Evolutionary conservation across 2,329 filamentous ascomycete species (phyloP), one percentile per base, ranked within the genome.

Genomic region (Fusarium sp.): DNA sequence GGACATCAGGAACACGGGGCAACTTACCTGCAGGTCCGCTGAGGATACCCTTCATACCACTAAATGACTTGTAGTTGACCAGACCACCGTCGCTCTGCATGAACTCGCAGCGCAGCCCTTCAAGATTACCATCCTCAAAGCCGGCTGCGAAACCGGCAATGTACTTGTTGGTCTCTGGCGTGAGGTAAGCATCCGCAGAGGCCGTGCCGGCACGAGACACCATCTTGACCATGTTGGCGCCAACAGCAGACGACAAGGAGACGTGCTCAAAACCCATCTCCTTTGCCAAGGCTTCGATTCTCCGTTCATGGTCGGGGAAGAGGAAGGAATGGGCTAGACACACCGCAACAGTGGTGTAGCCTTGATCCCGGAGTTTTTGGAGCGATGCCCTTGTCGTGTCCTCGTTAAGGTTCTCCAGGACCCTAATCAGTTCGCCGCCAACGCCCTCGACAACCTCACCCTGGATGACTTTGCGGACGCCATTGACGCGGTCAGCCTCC

Each of bases 251-350:
- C 18, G 79, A 84, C 11, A 80, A 67, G 0, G 80, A 83, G n/a
- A 82, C 80, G 18, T 72, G 70, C 11, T 76, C 77, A 66, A 85
- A 84, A 86, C 83, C 84, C 70, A 85, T 80, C 8, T 82, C 79
- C 3, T 66, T 63, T 1, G 83, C 84, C 4, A 85, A 69, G n/a
- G 74, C 71, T 11, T 78, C 82, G n/a, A 85, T 77, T 24, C 79
- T 76, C 2, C 80, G 72, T 71, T 85, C 84, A 74, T 94, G 92
- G 18, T 89, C 86, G 2, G 91, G 91, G 56, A 80, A 84, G 14
- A 80, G 78, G 78, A 94, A 94, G 8, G 91, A 91, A 78, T 95
- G 93, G 84, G 93, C 91, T 67, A 94, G 84, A 73, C 90, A 92
- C 10, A 94, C 89, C 9, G 83, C 84, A 11, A 85, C 62, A 20